Evolutionary conservation across 768 basidiomycete genomes (phyloP), one percentile per base, ranked within the genome.

Genomic region (Pleurotus tuber-regium): DNA sequence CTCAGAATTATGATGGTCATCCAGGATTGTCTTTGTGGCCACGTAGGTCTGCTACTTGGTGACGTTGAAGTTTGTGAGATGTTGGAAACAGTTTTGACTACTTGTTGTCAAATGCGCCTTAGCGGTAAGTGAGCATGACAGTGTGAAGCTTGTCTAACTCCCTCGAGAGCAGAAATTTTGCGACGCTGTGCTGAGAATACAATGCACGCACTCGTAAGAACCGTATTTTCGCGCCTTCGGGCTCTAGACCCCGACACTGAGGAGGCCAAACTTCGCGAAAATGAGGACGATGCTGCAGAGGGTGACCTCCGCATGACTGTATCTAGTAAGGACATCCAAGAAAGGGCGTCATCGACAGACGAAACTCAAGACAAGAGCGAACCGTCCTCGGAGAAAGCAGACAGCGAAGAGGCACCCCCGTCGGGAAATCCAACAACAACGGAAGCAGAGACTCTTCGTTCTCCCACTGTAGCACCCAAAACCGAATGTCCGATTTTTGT

Each of bases 51-150:
- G n/a, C 73, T 76, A 8, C 77, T 98, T 29, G 92, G 90, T 23
- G 96, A 99, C 61, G 82, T 97, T 48, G 92, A 94, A 64, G 87
- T 98, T 12, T 99, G 97, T 64, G 97, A 98, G 70, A 94, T 99
- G 87, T 73, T 99, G 59, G 97, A 99, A 68, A 96, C 95, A 1
- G 96, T 98, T 4, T 69, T 99, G 58, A 96, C 94, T 9, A 98
- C 96, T 43, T 93, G 94, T 58, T 98, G 96, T 66, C 90, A 98
- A 65, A 95, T 97, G 82, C 78, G 97, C 50, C 74, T 98, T n/a
- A 91, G 90, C 61, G 94, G 94, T 96, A 59, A 55, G 89, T 75
- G 55, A 46, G 43, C 30, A 23, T 44, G 28, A n/a, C 28, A n/a
- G n/a, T n/a, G n/a, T n/a, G n/a, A n/a, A n/a, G n/a, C n/a, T 25